phyloP scores from a whole-genome alignment of 495 filamentous ascomycete genomes.

The Coniosporium apollinis region DNA sequence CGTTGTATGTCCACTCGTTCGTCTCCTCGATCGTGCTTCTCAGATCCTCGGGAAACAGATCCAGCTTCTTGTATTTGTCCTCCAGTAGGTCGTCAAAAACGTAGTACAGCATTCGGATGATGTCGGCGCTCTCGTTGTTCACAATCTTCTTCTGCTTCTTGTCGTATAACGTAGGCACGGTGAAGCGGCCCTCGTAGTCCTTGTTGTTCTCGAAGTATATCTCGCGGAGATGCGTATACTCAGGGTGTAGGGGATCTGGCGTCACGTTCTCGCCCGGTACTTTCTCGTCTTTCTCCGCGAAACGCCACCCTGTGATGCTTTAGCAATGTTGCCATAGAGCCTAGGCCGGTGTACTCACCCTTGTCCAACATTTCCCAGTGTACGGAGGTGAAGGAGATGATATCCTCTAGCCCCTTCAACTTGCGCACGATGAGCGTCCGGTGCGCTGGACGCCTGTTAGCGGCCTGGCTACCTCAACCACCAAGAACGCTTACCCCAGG shows the following conservation, averaged over 20 bases:
- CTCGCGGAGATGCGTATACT: constrained; percentile 46
- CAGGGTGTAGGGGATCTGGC: constrained; percentile 44
- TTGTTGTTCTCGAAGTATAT: constrained; percentile 55
- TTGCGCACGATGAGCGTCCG: constrained; percentile 49
- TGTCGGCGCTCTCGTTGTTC: constrained; percentile 74
- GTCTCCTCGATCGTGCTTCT: constrained; percentile 48
- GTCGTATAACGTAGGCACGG: constrained; percentile 68
- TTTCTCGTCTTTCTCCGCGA: constrained; percentile 21
- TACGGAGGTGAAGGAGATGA: constrained; percentile 47
- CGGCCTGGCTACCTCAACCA: neutral
- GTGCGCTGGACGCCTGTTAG: constrained; percentile 30
- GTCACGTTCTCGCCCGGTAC: constrained; percentile 33
- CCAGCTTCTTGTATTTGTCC: constrained; percentile 38
- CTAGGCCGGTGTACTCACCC: constrained; percentile 29
- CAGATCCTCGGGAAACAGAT: constrained; percentile 45
- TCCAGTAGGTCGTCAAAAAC: constrained; percentile 61
- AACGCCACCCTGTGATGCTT: constrained; percentile 22
- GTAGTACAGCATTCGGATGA: constrained; percentile 60
- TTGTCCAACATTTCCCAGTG: constrained; percentile 51
- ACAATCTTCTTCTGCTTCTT: constrained; percentile 55
- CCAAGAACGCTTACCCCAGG: constrained; percentile 35
- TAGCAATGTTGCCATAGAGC: no score
- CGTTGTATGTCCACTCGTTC: constrained; percentile 71
- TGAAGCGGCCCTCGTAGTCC: constrained; percentile 56
- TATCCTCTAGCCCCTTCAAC: constrained; percentile 50